Evolutionary conservation across 164 flowering plant genomes (phyloP).

Genomic region (Tinospora cordifolia): DNA sequence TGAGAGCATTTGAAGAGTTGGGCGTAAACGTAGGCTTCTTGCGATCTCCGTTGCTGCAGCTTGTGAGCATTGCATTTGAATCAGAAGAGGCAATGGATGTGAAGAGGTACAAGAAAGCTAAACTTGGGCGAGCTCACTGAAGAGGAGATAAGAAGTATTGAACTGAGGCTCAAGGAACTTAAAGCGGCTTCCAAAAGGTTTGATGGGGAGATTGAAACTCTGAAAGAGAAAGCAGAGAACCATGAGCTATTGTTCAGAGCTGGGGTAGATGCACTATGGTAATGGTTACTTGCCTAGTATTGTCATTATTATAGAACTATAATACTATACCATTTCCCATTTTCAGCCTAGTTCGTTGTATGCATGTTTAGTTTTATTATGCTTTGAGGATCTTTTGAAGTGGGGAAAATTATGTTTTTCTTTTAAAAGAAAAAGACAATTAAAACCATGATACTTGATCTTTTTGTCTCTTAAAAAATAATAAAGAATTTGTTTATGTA

Average conservation of each 20-base stretch:
- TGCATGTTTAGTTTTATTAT: background rate
- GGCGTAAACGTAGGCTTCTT: slow-evolving; percentile 56
- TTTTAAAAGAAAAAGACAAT: too few species aligned
- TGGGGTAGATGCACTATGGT: slow-evolving; percentile 12
- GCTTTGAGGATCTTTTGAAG: background rate
- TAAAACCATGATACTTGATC: too few species aligned
- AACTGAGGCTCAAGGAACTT: slow-evolving; percentile 2
- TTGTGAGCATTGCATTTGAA: slow-evolving; percentile 29
- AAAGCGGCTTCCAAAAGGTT: background rate
- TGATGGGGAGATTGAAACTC: slow-evolving; percentile 3
- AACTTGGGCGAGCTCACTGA: slow-evolving; percentile 15
- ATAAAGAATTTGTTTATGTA: too few species aligned
- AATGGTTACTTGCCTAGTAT: background rate
- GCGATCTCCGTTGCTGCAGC: slow-evolving; percentile 24
- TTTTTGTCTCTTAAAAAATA: too few species aligned
- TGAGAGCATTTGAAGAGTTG: slow-evolving; percentile 39
- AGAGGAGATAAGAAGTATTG: slow-evolving; percentile 6
- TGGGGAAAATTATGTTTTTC: background rate
- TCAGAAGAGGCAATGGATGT: slow-evolving; percentile 25
- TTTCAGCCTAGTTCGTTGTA: slow-evolving; percentile 2
- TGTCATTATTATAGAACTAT: background rate
- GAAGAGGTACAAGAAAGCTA: slow-evolving; percentile 29
- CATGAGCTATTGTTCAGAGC: slow-evolving; percentile 8
- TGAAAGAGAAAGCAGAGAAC: slow-evolving; percentile 11
- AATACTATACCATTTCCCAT: background rate